Evolutionary conservation across 1,139 yeast species (phyloP).

Genomic region (Suhomyces bokatorum): DNA sequence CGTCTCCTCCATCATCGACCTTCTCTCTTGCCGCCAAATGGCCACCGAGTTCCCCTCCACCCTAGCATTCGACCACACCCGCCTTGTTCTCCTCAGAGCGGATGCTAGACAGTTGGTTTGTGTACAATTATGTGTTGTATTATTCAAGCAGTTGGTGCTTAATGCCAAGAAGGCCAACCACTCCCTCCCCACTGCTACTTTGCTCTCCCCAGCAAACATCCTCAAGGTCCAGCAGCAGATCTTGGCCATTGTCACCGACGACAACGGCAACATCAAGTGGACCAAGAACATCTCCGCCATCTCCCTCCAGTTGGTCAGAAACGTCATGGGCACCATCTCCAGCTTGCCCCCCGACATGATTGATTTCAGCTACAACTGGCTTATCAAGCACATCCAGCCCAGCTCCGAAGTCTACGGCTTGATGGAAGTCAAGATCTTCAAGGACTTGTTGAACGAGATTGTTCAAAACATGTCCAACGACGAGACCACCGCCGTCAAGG

Average conservation of each 20-base stretch:
- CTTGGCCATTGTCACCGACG: slow-evolving; percentile 78
- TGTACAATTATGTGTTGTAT: slow-evolving; percentile 68
- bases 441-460: slow-evolving; percentile 43
- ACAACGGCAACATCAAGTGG: slow-evolving; percentile 87
- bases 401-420: slow-evolving; percentile 75
- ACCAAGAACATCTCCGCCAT: slow-evolving; percentile 76
- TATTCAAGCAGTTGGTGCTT: slow-evolving; percentile 67
- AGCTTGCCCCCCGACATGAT: slow-evolving; percentile 45
- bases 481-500: slow-evolving; percentile 3
- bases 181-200: slow-evolving; percentile 14
- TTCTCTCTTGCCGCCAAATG: slow-evolving; percentile 78
- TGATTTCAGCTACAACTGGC: slow-evolving; percentile 77
- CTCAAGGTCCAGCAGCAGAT: slow-evolving; percentile 56
- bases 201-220: slow-evolving; percentile 31
- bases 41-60: slow-evolving; percentile 83
- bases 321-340: slow-evolving; percentile 23
- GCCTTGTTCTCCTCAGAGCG: slow-evolving; percentile 75
- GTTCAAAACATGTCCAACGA: slow-evolving; percentile 13
- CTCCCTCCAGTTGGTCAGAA: slow-evolving; percentile 68
- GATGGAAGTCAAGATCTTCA: slow-evolving; percentile 69
- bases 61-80: slow-evolving; percentile 82
- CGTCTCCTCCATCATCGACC: slow-evolving; percentile 54
- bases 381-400: slow-evolving; percentile 83
- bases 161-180: slow-evolving; percentile 32
- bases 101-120: slow-evolving; percentile 86